These are phyloP conservation scores for Penicillium rolfsii DNA, from an alignment of 2,329 filamentous ascomycete species.

Conservation along the genomic window DNA sequence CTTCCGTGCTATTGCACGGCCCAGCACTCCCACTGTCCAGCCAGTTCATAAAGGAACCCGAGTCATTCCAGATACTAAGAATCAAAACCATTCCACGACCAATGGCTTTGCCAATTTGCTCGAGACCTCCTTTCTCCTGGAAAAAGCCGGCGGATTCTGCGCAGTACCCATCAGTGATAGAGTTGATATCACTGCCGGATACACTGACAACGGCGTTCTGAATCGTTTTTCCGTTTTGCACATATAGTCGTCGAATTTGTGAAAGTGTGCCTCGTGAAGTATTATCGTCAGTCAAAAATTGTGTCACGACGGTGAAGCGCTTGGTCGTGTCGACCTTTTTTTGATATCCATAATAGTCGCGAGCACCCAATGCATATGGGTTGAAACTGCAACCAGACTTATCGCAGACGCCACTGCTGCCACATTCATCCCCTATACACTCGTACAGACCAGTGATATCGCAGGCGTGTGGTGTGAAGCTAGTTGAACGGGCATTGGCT, in stretches of 20 bases:
- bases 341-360: constrained; percentile 62
- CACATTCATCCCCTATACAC: constrained; percentile 54
- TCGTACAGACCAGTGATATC: constrained; percentile 53
- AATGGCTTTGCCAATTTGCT: constrained; percentile 59
- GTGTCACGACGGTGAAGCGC: constrained; percentile 66
- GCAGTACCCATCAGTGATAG: constrained; percentile 61
- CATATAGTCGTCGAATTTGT: constrained; percentile 64
- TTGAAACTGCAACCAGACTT: constrained; percentile 70
- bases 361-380: constrained; percentile 64
- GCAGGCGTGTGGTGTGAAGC: constrained; percentile 67
- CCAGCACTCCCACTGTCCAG: constrained; percentile 57
- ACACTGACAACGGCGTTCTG: constrained; percentile 48
- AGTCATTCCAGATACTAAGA: constrained; percentile 62
- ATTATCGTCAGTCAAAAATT: constrained; percentile 58
- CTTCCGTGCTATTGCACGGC: constrained; percentile 59
- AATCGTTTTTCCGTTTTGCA: constrained; percentile 62
- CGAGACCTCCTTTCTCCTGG: constrained; percentile 55
- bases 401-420: constrained; percentile 59
- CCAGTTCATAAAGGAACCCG: constrained; percentile 60
- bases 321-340: constrained; percentile 61
- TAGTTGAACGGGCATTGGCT: constrained; percentile 64
- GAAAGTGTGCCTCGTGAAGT: constrained; percentile 55
- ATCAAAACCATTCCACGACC: constrained; percentile 63
- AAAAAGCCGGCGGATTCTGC: constrained; percentile 56
- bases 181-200: constrained; percentile 46